Evolutionary conservation across 805 yeast species (phyloP), one percentile per base, ranked within the genome.

Genomic region (Lipomyces mesembrius): DNA sequence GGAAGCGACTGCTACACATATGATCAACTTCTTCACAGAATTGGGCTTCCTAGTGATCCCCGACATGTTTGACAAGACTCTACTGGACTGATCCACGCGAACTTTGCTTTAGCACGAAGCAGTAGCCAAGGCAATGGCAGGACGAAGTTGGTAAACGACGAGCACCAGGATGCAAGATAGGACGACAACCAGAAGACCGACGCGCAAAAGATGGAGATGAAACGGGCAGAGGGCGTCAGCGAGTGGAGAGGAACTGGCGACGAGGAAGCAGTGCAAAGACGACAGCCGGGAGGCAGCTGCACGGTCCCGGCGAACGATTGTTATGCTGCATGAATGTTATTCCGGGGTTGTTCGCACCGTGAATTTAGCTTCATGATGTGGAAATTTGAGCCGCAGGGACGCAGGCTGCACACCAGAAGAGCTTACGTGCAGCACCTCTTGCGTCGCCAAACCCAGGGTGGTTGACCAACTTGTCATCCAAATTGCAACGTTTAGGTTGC

Each of bases 1-100:
- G 2, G 46, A 39, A 32, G 34, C 43, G 8, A n/a, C 34, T 12
- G 27, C 59, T 20, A 17, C 39, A 17, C 12, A 14, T 12, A 56
- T 17, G 25, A 56, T 20, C 7, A 56, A 11, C 25, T 14, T 56
- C 43, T n/a, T 25, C 59, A 32, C 22, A 20, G 59, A 7, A 56
- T 52, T 43, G 7, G 49, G 22, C 49, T 43, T 43, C 49, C 49
- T 43, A 43, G 8, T 22, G 22, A 43, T n/a, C 22, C 22, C 49
- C n/a, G 49, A 43, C 49, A 43, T 43, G 49, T 43, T 17, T 17
- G 49, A 8, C 20, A 8, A n/a, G 9, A 43, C 20, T 17, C 6
- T 17, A n/a, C 49, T 37, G 49, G 20, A 17, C 49, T 43, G 49
- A 43, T 43, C 49, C 49, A 43, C 49, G 22, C 49, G 49, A 43